These are phyloP conservation scores for Parasitella parasitica DNA, from an alignment of 371 early-diverging fungal species.

Conservation along the genomic window DNA sequence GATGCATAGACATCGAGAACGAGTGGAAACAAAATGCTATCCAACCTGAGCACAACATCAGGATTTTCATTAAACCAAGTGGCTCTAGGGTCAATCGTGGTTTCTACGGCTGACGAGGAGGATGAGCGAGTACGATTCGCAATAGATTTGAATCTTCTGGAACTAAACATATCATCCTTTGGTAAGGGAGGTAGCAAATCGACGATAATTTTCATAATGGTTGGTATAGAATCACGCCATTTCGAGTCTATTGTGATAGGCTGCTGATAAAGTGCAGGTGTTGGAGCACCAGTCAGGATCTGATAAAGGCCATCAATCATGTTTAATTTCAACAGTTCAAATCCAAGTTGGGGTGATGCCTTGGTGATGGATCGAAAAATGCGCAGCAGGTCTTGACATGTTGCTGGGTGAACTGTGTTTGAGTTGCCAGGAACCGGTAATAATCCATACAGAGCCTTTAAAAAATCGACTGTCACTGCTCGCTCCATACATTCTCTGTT, in stretches of 20 bases:
- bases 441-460: slow-evolving; percentile 44
- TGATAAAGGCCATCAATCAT: slow-evolving; percentile 58
- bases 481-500: slow-evolving; percentile 56
- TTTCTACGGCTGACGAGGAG: background rate
- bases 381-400: slow-evolving; percentile 64
- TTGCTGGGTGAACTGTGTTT: slow-evolving; percentile 42
- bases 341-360: slow-evolving; percentile 60
- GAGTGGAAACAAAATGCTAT: slow-evolving; percentile 52
- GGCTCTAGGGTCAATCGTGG: slow-evolving; percentile 33
- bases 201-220: slow-evolving; percentile 43
- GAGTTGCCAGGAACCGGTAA: slow-evolving; percentile 46
- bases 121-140: slow-evolving; percentile 20
- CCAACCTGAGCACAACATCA: slow-evolving; percentile 37
- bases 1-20: slow-evolving; percentile 58
- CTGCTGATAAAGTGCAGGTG: slow-evolving; percentile 6
- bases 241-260: slow-evolving; percentile 38
- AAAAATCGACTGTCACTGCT: slow-evolving; percentile 43
- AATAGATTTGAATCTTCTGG: slow-evolving; percentile 32
- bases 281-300: slow-evolving; percentile 55
- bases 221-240: slow-evolving; percentile 41
- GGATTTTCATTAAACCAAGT: slow-evolving; percentile 45
- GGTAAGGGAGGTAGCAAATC: slow-evolving; percentile 72
- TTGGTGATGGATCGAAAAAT: slow-evolving; percentile 61
- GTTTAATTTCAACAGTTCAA: slow-evolving; percentile 54
- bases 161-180: slow-evolving; percentile 45